Conservation (phyloP, 179 eudicot genomes). For the Beta lomatogona region DNA sequence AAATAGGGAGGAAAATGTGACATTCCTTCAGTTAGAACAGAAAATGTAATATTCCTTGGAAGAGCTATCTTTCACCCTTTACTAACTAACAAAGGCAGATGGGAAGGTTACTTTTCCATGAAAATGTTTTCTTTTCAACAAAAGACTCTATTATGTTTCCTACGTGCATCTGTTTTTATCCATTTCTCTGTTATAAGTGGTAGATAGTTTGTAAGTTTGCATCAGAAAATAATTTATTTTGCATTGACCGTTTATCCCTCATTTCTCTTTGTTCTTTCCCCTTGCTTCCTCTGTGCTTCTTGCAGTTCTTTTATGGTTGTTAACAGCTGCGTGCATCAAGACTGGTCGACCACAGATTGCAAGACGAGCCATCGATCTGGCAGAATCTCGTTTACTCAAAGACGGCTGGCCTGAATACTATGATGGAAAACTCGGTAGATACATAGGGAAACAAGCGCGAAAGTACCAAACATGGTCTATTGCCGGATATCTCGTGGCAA, state of each 20-base stretch:
- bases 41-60: too few species aligned
- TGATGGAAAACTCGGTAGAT: slow-evolving; percentile 63
- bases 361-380: slow-evolving; percentile 58
- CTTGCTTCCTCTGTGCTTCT: neutral
- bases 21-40: too few species aligned
- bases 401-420: slow-evolving; percentile 74
- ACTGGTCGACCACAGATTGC: slow-evolving; percentile 70
- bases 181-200: too few species aligned
- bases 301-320: slow-evolving; percentile 70
- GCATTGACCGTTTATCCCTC: neutral
- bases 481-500: slow-evolving; percentile 75
- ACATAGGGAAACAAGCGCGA: slow-evolving; percentile 64
- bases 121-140: too few species aligned
- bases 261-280: slow-evolving; percentile 9
- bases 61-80: too few species aligned
- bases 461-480: slow-evolving; percentile 72
- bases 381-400: slow-evolving; percentile 52
- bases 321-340: slow-evolving; percentile 74
- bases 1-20: too few species aligned
- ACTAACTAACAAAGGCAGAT: too few species aligned
- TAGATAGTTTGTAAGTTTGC: neutral
- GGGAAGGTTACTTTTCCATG: too few species aligned
- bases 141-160: neutral
- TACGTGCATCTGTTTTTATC: too few species aligned
- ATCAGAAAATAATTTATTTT: neutral